Conservation (phyloP, 768 basidiomycete genomes). For the Serendipita sp. region DNA sequence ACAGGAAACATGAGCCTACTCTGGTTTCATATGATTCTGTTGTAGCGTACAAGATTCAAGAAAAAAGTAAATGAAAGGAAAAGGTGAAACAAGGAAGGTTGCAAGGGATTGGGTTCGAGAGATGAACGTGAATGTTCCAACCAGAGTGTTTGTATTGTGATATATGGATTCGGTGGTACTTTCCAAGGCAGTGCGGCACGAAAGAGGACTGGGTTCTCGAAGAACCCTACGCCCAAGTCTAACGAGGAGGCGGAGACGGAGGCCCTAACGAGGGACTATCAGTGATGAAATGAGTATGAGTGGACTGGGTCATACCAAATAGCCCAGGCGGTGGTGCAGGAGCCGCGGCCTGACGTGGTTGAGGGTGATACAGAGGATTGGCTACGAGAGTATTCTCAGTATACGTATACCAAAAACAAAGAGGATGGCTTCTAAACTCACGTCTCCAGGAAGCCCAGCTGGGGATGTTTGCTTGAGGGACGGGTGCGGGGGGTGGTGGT, state of each 20-base stretch:
- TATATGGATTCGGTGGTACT: too few species aligned
- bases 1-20: too few species aligned
- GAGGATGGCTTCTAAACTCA: not conserved
- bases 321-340: not conserved
- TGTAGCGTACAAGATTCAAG: too few species aligned
- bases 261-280: not conserved
- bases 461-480: conserved; percentile 6
- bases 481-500: conserved; percentile 7
- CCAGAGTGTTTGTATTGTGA: too few species aligned
- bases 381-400: not conserved
- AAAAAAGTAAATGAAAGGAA: too few species aligned
- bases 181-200: too few species aligned
- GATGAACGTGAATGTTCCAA: too few species aligned
- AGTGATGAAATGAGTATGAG: not conserved
- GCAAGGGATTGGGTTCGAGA: too few species aligned
- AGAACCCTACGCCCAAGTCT: not conserved
- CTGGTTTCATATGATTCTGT: too few species aligned
- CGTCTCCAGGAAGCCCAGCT: conserved; percentile 4
- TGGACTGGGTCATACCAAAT: not conserved
- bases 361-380: conserved; percentile 1
- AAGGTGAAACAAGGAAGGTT: too few species aligned
- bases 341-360: not conserved
- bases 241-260: not conserved
- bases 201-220: too few species aligned
- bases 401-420: not conserved